These are phyloP conservation scores for Vaccinium myrtillus DNA, from an alignment of 148 eudicot genomes.

Conservation along the genomic window DNA sequence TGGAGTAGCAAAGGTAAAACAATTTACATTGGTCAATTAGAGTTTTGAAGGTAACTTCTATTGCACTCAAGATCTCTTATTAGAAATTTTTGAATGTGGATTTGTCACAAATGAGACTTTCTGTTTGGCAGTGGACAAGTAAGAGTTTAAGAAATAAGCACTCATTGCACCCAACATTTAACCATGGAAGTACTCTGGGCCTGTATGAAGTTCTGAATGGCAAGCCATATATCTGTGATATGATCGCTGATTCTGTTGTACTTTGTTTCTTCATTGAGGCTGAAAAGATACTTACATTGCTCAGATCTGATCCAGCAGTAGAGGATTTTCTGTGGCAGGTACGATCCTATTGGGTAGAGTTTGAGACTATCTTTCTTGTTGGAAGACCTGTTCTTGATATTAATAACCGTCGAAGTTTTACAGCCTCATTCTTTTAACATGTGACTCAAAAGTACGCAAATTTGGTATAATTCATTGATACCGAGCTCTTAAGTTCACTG, in stretches of 20 bases:
- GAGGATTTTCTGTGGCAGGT: constrained; percentile 97
- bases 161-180: constrained; percentile 75
- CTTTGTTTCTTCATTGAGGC: constrained; percentile 78
- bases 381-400: neutral
- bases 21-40: neutral
- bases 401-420: neutral
- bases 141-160: constrained; percentile 49
- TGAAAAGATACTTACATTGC: constrained; percentile 55
- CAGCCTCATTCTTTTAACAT: neutral
- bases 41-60: neutral
- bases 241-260: constrained; percentile 78
- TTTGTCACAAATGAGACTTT: constrained; percentile 8
- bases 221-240: constrained; percentile 79
- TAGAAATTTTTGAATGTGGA: neutral
- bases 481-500: neutral
- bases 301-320: constrained; percentile 61
- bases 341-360: constrained; percentile 15
- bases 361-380: neutral
- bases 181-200: constrained; percentile 91
- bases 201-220: constrained; percentile 82
- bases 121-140: constrained; percentile 70
- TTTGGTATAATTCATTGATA: neutral
- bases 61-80: neutral
- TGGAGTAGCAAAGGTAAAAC: constrained; percentile 84
- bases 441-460: neutral